Evolutionary conservation across 139 green algal genomes (phyloP).

Genomic region (Micractinium sp.): DNA sequence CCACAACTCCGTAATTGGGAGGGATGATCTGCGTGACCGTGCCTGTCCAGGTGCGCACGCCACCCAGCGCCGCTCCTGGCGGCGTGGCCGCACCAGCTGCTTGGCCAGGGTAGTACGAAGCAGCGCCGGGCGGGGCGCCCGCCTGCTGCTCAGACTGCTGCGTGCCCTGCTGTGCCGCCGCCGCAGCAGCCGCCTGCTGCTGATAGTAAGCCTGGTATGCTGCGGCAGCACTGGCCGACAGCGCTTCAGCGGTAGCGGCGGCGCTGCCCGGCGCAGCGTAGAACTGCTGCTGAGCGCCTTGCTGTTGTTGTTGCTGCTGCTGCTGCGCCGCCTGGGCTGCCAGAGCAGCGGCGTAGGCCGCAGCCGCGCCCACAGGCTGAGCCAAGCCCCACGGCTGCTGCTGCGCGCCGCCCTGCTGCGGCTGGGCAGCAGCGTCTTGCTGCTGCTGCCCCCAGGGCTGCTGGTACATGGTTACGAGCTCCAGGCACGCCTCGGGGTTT

Average conservation of each 20-base stretch:
- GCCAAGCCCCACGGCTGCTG: background rate
- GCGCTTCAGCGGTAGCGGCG: background rate
- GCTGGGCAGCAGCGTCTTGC: background rate
- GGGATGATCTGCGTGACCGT: slow-evolving; percentile 67
- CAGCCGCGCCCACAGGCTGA: background rate
- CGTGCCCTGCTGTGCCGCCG: background rate
- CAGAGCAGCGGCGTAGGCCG: background rate
- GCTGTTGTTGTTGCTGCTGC: background rate
- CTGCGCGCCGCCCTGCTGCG: background rate
- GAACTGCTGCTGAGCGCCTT: background rate
- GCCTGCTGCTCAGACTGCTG: background rate
- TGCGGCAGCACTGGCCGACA: background rate
- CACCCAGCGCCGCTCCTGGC: background rate
- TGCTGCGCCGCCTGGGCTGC: background rate
- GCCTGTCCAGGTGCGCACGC: slow-evolving; percentile 53
- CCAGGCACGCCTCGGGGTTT: no score
- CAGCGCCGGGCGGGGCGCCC: background rate
- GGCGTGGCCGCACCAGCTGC: background rate
- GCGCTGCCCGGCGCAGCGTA: background rate
- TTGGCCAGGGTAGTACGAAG: background rate
- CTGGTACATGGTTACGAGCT: background rate
- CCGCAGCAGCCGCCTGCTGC: background rate
- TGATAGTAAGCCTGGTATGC: slow-evolving; percentile 14
- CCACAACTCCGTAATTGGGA: slow-evolving; percentile 75
- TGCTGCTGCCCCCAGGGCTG: slow-evolving; percentile 1